phyloP scores from a whole-genome alignment of 306 rosid species.

The Myrica gale region DNA sequence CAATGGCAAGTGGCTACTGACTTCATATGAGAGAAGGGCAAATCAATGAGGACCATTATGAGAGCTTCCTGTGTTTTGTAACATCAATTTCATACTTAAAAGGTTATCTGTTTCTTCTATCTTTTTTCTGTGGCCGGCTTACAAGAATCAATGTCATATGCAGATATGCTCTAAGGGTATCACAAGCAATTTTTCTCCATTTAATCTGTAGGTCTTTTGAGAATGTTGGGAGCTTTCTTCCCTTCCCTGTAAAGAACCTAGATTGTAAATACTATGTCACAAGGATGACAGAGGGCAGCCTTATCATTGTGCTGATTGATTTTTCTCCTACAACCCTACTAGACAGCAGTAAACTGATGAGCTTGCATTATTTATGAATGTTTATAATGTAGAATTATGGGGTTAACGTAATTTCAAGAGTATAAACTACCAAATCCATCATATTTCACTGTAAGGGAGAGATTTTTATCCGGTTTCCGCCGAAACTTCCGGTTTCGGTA shows the following conservation, averaged over 20 bases:
- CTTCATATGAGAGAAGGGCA: neutral
- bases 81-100: neutral
- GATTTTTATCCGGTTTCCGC: no score
- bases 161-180: neutral
- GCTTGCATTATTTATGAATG: neutral
- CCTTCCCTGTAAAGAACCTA: neutral
- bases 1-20: neutral
- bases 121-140: no score
- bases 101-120: neutral
- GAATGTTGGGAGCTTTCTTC: neutral
- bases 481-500: no score
- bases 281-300: neutral
- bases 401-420: no score
- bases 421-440: no score
- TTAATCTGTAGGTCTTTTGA: neutral
- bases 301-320: neutral
- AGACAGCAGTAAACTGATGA: no score
- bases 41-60: neutral
- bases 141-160: neutral
- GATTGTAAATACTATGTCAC: neutral
- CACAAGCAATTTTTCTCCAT: neutral
- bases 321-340: neutral
- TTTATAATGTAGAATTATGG: neutral
- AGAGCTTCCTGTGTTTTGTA: neutral
- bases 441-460: no score